Evolutionary conservation across 2,329 filamentous ascomycete species (phyloP).

Genomic region (Cordyceps cateniannulata): DNA sequence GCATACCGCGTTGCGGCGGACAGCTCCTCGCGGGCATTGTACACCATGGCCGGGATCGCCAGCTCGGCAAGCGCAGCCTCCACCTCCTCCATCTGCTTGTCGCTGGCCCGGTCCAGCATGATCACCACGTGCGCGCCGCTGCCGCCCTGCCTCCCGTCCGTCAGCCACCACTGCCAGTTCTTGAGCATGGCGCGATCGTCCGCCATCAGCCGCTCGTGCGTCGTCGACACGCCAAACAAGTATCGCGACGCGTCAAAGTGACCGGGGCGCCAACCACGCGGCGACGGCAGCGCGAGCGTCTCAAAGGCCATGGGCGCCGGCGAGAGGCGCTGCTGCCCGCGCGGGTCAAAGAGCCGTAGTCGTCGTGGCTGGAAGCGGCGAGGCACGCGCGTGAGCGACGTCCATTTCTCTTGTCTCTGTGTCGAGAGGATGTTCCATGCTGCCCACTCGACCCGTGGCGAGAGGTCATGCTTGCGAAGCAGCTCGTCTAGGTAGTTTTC

Average conservation of each 20-base stretch:
- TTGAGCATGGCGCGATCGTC: slow-evolving; percentile 32
- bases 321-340: not conserved
- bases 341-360: not conserved
- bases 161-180: slow-evolving; percentile 41
- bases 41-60: slow-evolving; percentile 35
- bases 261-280: slow-evolving; percentile 23
- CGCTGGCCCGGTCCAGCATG: slow-evolving; percentile 32
- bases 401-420: not conserved
- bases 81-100: slow-evolving; percentile 26
- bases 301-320: not conserved
- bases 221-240: slow-evolving; percentile 39
- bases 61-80: slow-evolving; percentile 24
- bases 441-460: slow-evolving; percentile 5
- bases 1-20: slow-evolving; percentile 31
- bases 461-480: not conserved
- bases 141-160: slow-evolving; percentile 30
- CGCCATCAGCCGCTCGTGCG: slow-evolving; percentile 32
- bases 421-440: not conserved
- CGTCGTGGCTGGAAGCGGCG: not conserved
- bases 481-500: not conserved
- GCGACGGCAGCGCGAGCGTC: slow-evolving; percentile 27
- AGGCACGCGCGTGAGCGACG: not conserved
- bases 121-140: slow-evolving; percentile 39
- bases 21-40: slow-evolving; percentile 24
- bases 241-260: slow-evolving; percentile 33